Evolutionary conservation across 2,329 filamentous ascomycete species (phyloP), one percentile per base, ranked within the genome.

Genomic region (Ploettnerulaceae sp.): DNA sequence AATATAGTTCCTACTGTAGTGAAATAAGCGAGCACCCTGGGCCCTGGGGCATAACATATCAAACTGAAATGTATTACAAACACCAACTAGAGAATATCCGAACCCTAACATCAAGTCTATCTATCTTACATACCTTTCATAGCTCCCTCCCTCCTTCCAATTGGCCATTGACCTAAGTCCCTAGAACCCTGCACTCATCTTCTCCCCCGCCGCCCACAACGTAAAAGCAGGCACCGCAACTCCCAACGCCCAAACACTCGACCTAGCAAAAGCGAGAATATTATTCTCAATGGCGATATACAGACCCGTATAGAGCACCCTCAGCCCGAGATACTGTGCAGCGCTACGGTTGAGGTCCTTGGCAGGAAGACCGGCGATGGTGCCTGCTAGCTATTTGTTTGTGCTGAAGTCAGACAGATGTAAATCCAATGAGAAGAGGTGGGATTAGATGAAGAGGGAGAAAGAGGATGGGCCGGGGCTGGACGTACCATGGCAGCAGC

Each of bases 231-330:
- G 32, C 20, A 35, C 18, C 12, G 32, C 32, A 9, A 35, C 12
- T 11, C 32, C 32, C 17, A 35, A 22, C 6, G 17, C 32, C 32
- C 32, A 35, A 21, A 12, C 8, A 5, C 32, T 20, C 17, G 32
- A 35, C 17, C 32, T 35, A 8, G 32, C 32, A 5, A 35, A 21
- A 21, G 32, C 32, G 8, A 37, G 21, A 24, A 37, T 3, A 15
- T 37, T 37, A 25, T 25, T 37, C 11, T 37, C 34, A n/a, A 37
- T 37, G 14, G n/a, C 34, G 7, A 37, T 17, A 37, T 37, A 37
- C 2, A 37, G n/a, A 9, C 34, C 34, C 4, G 34, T 37, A 37
- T 37, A 37, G 1, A 37, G 21, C 2, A 37, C 34, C 25, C 34
- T 37, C 21, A 37, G 21, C 8, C 34, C 34, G 5, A 37, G 21